Evolutionary conservation across 306 rosid species (phyloP), one percentile per base, ranked within the genome.

Genomic region (Prunus campanulata): DNA sequence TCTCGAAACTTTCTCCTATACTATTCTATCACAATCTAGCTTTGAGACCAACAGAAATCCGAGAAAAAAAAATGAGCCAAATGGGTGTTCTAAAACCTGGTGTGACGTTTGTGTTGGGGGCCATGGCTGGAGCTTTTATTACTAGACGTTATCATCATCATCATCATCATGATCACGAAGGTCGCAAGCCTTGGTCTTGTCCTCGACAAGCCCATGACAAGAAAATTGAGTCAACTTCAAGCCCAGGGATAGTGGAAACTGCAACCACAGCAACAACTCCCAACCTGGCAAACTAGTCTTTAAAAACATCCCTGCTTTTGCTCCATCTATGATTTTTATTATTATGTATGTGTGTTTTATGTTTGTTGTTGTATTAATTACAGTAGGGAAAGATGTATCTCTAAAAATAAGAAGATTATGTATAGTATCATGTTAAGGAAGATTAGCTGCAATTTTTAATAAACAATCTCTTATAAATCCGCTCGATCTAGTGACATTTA

Each of bases 101-200:
- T 44, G 0, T 47, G 8, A 72, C 73, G 4, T 88, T 86, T 59
- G 84, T 76, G 1, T 9, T 84, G 52, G 90, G 92, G 54, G 27
- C 92, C 79, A 80, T 88, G 83, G 80, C 63, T 78, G 88, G 90
- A 68, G 15, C 62, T 55, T 0, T 78, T 27, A 3, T 82, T 11
- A 57, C 74, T 35, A 54, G 84, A 68, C 60, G 66, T n/a, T 60
- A 14, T 47, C 79, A 77, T 3, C 81, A 60, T 35, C 62, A 11
- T 35, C 74, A 11, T 18, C 32, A 13, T 68, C 57, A 69, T 13
- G 12, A 29, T 72, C 83, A 66, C 3, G 77, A 77, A 27, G 72
- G 30, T 52, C 76, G 63, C 46, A 42, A 25, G 15, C 61, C 35
- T 8, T 3, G 77, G 76, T 10, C 71, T 76, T 78, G 87, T 71